Base-by-base conservation (phyloP, 805 yeast genomes). In the Lachancea cidri region DNA sequence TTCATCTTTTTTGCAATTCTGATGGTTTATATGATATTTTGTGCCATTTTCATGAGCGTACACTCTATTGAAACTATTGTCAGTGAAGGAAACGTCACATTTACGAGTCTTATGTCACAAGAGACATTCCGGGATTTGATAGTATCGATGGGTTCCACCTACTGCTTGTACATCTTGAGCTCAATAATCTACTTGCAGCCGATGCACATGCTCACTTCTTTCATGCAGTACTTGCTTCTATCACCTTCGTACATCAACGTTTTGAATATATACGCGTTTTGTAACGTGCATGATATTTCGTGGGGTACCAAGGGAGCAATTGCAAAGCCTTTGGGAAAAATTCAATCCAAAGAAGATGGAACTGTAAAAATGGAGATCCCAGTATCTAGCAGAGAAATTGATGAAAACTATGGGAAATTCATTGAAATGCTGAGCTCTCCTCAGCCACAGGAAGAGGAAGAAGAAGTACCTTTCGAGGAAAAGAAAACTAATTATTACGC, bases 251-350 rank as follows among this genome's bases (percentile, higher is more conserved):
- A 89, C 62, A 81, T 88, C 64, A 89, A 91, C 56, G 91, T 89
- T 39, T 70, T 91, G 58, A 88, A 87, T 62, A 91, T 91, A 46
- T 91, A 91, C 65, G 95, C 98, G 2, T 89, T 91, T 62, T 89
- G 97, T 70, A 91, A 91, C 64, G 83, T 91, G 46, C 96, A 91
- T 62, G 98, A 91, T 68, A 81, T 91, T 36, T 85, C 96, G 5
- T 91, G 98, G 98, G 98, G 98, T 60, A 91, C 96, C 3, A 86
- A 89, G 62, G 96, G 95, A 36, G 86, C 81, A 38, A 79, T 77
- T 8, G 73, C 78, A 35, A 57, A 76, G 70, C 65, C 95, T 76
- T 71, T 93, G 53, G 98, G 97, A 45, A 79, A 82, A 34, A 96
- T 95, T 17, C 85, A 82, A 54, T 73, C 86, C 3, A 72, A 74